Percentiles rank a stretch among this genome's conserved stretches.
Conservation (phyloP, 2,329 filamentous ascomycete genomes). For the Calonectria pseudoreteaudii region DNA sequence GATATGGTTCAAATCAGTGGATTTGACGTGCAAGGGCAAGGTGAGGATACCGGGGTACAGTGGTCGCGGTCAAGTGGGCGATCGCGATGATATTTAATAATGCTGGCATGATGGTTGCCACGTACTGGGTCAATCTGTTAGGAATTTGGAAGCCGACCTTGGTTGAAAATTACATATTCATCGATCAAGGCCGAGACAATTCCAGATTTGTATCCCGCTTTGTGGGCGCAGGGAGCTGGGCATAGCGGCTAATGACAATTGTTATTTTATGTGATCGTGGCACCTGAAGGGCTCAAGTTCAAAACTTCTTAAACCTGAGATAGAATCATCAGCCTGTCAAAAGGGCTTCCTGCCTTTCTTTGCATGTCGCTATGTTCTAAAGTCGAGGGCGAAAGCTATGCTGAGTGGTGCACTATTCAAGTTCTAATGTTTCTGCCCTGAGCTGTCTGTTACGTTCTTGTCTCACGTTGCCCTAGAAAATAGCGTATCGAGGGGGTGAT, state of each 20-base stretch:
- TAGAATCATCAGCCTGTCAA: background rate
- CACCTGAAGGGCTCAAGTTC: background rate
- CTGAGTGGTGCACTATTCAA: background rate
- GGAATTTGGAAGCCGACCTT: background rate
- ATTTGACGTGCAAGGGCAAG: background rate
- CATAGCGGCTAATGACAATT: background rate
- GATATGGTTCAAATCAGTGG: background rate
- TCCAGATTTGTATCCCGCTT: background rate
- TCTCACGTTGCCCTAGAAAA: conserved; percentile 8
- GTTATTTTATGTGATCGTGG: background rate
- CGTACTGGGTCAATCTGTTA: background rate
- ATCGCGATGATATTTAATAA: background rate
- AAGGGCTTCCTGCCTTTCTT: background rate
- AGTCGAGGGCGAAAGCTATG: background rate
- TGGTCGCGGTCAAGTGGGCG: background rate
- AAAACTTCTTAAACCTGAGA: background rate
- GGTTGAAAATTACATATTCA: background rate
- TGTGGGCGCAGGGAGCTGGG: background rate
- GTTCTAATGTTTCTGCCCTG: background rate
- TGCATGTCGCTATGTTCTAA: background rate
- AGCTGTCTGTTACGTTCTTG: background rate
- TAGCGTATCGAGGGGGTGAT: background rate
- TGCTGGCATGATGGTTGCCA: background rate
- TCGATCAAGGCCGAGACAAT: background rate
- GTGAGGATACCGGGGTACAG: background rate